Percentiles rank a stretch among this genome's conserved stretches.
phyloP scores from a whole-genome alignment of 257 asterid genomes.

The Anisodus tanguticus region DNA sequence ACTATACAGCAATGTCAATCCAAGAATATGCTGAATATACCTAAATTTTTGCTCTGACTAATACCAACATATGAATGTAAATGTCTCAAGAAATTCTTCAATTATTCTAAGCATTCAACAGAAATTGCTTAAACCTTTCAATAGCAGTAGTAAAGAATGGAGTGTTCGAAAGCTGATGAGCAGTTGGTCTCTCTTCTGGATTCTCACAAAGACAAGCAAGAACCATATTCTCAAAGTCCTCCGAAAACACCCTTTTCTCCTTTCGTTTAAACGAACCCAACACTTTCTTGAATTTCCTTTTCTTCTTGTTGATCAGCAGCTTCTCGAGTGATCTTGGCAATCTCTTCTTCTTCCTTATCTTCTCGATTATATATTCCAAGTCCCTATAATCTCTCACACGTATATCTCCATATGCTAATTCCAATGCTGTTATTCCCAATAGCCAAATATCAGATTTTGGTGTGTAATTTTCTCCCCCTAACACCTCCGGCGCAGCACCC shows the following conservation, averaged over 20 bases:
- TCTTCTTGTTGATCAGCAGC: neutral
- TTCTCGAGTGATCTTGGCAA: conserved; percentile 21
- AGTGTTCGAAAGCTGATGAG: neutral
- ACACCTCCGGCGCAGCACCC: conserved; percentile 37
- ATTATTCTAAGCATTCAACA: neutral
- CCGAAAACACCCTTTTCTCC: neutral
- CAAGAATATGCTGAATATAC: too few relatives aligned
- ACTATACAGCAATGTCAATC: too few relatives aligned
- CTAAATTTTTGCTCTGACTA: too few relatives aligned
- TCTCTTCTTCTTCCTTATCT: conserved; percentile 11
- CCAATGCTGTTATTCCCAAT: conserved; percentile 37
- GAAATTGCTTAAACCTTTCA: neutral
- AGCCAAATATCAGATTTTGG: conserved; percentile 34
- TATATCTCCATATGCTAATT: conserved; percentile 34
- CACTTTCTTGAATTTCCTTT: neutral
- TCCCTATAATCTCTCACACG: neutral
- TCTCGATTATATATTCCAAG: neutral
- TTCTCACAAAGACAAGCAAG: conserved; percentile 19
- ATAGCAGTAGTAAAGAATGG: neutral
- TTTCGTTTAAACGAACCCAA: neutral
- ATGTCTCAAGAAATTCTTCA: too few relatives aligned
- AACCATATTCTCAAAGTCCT: conserved; percentile 26
- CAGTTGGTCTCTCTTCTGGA: conserved; percentile 29
- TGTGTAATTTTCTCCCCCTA: neutral
- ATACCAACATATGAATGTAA: too few relatives aligned